Percentiles rank a stretch among this genome's conserved stretches.
Conservation (phyloP, 345 rosid species). For the Trapa incisa region DNA sequence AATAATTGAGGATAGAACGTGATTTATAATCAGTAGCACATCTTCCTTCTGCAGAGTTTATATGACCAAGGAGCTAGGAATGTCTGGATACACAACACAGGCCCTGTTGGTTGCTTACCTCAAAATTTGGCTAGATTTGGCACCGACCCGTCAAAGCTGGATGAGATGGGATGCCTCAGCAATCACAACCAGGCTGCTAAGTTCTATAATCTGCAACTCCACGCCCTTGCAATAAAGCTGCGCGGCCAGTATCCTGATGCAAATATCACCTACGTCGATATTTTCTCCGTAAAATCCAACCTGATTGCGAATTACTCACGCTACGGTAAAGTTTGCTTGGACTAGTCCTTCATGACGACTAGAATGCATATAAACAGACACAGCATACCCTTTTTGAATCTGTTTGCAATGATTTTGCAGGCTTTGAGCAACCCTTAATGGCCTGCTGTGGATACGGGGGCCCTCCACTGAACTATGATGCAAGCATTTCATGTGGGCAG, state of each 20-base stretch:
- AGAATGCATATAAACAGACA: neutral
- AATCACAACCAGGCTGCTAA: slow-evolving; percentile 81
- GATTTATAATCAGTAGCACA: neutral
- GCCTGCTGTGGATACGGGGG: slow-evolving; percentile 97
- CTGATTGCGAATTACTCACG: slow-evolving; percentile 64
- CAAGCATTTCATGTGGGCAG: slow-evolving; percentile 59
- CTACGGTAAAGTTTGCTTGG: slow-evolving; percentile 30
- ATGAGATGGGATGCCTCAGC: slow-evolving; percentile 65
- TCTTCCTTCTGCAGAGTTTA: slow-evolving; percentile 28
- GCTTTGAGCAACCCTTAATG: slow-evolving; percentile 82
- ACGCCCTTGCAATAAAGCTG: slow-evolving; percentile 52
- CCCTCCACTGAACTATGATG: slow-evolving; percentile 68
- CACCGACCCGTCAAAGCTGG: slow-evolving; percentile 68
- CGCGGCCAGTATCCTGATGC: slow-evolving; percentile 55
- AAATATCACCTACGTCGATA: slow-evolving; percentile 60
- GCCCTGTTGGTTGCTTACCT: slow-evolving; percentile 88
- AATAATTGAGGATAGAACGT: neutral
- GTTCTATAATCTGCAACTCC: slow-evolving; percentile 79
- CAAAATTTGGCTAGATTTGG: slow-evolving; percentile 87
- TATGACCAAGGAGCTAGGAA: slow-evolving; percentile 81
- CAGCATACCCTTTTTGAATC: neutral
- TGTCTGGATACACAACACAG: slow-evolving; percentile 92
- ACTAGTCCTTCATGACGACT: neutral
- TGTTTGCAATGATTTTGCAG: slow-evolving; percentile 26
- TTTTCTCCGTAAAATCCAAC: slow-evolving; percentile 59